A percentile compares a stretch with the other conserved stretches of the same genome.
These are phyloP conservation scores for Boletus sensibilis DNA, from an alignment of 768 basidiomycete genomes.

Conservation along the genomic window DNA sequence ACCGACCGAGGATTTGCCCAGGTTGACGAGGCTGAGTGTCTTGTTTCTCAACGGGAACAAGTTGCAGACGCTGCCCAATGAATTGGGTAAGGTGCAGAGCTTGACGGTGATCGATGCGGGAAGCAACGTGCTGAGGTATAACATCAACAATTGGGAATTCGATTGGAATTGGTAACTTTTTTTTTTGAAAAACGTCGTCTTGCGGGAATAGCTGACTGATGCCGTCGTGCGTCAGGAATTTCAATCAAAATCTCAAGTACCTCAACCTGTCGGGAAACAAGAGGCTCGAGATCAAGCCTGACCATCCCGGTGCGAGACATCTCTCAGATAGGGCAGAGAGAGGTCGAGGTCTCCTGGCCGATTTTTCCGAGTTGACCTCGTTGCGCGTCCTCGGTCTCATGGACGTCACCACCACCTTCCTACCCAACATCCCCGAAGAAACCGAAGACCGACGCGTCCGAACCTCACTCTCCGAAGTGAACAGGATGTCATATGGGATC, in stretches of 20 bases:
- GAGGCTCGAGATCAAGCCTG: constrained; percentile 90
- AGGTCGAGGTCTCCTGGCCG: constrained; percentile 54
- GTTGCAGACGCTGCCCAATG: constrained; percentile 88
- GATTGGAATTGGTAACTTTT: constrained; percentile 94
- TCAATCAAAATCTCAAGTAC: constrained; percentile 89
- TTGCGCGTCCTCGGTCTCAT: constrained; percentile 93
- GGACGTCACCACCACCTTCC: constrained; percentile 78
- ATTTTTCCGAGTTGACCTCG: constrained; percentile 83
- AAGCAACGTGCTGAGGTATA: constrained; percentile 92
- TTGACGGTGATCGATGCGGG: constrained; percentile 88
- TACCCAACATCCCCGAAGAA: constrained; percentile 74
- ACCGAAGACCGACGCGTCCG: constrained; percentile 88
- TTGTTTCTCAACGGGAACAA: constrained; percentile 94
- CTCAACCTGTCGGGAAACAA: constrained; percentile 98
- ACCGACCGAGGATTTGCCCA: constrained; percentile 84
- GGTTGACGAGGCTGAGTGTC: constrained; percentile 62
- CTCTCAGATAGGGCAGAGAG: constrained; percentile 20
- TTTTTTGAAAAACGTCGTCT: not conserved
- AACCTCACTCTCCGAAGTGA: constrained; percentile 84
- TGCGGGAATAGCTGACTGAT: not conserved
- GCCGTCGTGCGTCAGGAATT: constrained; percentile 65
- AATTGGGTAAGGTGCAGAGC: constrained; percentile 77
- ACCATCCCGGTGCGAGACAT: constrained; percentile 38
- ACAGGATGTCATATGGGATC: constrained; percentile 93
- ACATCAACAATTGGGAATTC: constrained; percentile 97